Base-by-base conservation (phyloP, 139 green algal genomes). In the Micractinium sp. region DNA sequence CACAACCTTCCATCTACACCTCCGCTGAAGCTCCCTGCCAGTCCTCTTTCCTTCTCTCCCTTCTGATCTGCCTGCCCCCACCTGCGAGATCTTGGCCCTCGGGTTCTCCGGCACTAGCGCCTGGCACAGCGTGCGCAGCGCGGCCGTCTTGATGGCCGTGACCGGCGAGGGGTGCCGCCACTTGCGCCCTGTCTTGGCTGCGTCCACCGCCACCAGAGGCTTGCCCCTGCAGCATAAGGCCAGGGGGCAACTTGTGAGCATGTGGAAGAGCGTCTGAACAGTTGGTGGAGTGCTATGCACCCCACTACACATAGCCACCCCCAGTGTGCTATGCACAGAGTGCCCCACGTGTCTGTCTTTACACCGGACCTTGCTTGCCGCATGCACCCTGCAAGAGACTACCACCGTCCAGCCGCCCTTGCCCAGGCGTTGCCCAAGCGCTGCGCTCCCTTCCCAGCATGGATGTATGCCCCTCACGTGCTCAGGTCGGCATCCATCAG, bases 101-200 rank as follows among this genome's bases (percentile, higher is more conserved):
- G 36, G 35, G 74, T 41, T 87, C 66, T 92, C 82, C 5, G 81
- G 75, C 77, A 95, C 88, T 41, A 95, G 85, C 20, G 81, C 63
- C 73, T 94, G 87, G n/a, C 85, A 88, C 61, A 96, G 78, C 1
- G 93, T 94, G 15, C 90, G 91, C 63, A 96, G 33, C 25, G 92
- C 91, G 1, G 86, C 87, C 20, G 75, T 76, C 87, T 96, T 96
- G 41, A 94, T 84, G 2, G 60, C 86, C 29, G 92, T 90, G 86
- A 77, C 80, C 35, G 84, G 36, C 15, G 88, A 88, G 77, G 86
- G 90, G 31, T 83, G 81, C 73, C 78, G 82, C 89, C 89, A 89
- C 61, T 73, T 69, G 22, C 78, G 77, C 0, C 86, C 86, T 1
- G 86, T 69, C 31, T 33, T 56, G 27, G 41, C 63, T 22, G 86